Base-by-base conservation (phyloP, 495 filamentous ascomycete species). In the Penicillium paxilli region DNA sequence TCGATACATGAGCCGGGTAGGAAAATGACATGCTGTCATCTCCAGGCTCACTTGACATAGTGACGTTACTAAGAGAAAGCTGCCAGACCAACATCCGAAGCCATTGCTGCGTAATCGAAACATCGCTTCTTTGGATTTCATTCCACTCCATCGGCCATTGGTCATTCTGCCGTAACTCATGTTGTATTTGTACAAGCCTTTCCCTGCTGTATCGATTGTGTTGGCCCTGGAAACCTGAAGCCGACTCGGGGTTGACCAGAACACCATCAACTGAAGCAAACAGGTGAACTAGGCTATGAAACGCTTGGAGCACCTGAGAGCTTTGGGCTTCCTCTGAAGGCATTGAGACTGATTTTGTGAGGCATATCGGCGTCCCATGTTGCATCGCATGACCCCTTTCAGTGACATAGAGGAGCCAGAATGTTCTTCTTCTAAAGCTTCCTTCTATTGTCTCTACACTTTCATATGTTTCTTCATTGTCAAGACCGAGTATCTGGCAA, bases 341-440 rank as follows among this genome's bases (percentile, higher is more conserved):
- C 11, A 47, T 22, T 14, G 23, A 28, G 17, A 47, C 28, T 7
- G n/a, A 28, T 19, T 32, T 19, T 8, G 23, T n/a, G 17, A 47
- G 44, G 28, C 44, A 47, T 12, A 28, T 47, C 11, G 30, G 30
- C 8, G 30, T 32, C n/a, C 23, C 44, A 24, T 28, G 44, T 14
- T 47, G 44, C 44, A 47, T 47, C n/a, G 44, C 44, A n/a, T 47
- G n/a, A 5, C 44, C 44, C 19, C 44, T 47, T 25, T 47, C 44
- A 8, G 44, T 47, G 11, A 47, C 25, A 47, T 47, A 47, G 4
- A 47, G 17, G 16, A 47, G 44, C 44, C 44, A 47, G 23, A 47
- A 47, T 1, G 44, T 47, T 24, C 44, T 23, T 1, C 44, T 22
- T 19, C 21, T 26, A 14, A 12, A 32, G 30, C 30, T 32, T 32